Base-by-base conservation (phyloP, 1,284 basidiomycete species). In the Cryptococcus hybrid region DNA sequence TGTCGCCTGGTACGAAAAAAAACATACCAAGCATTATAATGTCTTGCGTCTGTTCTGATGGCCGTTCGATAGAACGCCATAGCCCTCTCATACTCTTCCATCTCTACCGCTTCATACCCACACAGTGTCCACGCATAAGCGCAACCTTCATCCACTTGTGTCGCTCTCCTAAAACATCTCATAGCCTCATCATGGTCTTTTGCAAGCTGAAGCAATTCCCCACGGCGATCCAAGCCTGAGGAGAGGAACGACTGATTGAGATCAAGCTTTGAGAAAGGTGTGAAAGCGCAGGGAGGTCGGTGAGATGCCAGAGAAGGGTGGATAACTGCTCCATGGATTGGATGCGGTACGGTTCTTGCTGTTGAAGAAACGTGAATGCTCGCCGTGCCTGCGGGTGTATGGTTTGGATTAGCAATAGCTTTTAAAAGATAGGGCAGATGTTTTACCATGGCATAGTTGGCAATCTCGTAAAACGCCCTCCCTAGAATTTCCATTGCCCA, bases 321-420 rank as follows among this genome's bases (percentile, higher is more conserved):
- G 92, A 95, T 78, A 91, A 95, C 44, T 90, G 84, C 75, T 96
- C 93, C 89, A 94, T 93, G 73, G 92, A 89, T 80, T 84, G 85
- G 55, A 93, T 75, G 34, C 90, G 85, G 80, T 91, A 88, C 7
- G 92, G 92, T 62, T 95, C 88, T 54, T 88, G 78, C n/a, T 81
- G 81, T 46, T 91, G 83, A 47, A 91, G 85, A 24, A 85, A 84
- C 66, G 84, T 84, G 80, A 95, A 97, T 38, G 89, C 89, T 62
- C 90, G 85, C 69, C 91, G 88, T 45, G 92, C 89, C 92, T 82
- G 30, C 30, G 30, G 30, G 30, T 30, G 30, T 30, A 30, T 30
- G 3, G 4, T 30, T 4, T 30, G 30, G 46, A 12, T n/a, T 18
- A 6, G 42, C 15, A 11, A 47, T 6, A 50, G 24, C 13, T 12